Base-by-base conservation (phyloP, 371 early-diverging fungal species). In the Mortierella sp. region DNA sequence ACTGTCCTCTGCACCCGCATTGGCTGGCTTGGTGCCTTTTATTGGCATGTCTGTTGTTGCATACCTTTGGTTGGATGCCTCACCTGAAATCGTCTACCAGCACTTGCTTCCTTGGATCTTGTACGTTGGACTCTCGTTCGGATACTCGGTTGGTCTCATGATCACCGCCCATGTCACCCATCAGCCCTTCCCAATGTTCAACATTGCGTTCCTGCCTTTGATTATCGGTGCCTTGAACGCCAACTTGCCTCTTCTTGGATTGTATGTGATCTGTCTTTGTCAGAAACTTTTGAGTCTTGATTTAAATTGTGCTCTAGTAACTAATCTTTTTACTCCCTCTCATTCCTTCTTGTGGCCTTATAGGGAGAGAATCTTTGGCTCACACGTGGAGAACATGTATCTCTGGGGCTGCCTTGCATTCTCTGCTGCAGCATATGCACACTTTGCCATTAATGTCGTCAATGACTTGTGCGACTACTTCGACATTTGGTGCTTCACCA, bases 121-220 rank as follows among this genome's bases (percentile, higher is more conserved):
- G 32, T 90, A 93, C 64, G 76, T 90, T 39, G 95, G 96, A 2
- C 86, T 94, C 35, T 88, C 92, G 35, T 96, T 97, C 84, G 96
- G 95, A 60, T 92, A 95, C 78, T 93, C 93, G 59, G 95, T 96
- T 60, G 93, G 94, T 28, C 83, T 88, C 47, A 95, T 97, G 86
- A 96, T 97, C 70, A 88, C 94, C 6, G 93, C 95, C 22, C 97
- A 97, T 79, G 96, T 97, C 16, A 90, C 95, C 9, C 92, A 95
- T 45, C 86, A 90, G 45, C 85, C 87, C 9, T 97, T 94, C 88
- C 96, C 96, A 9, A 87, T 86, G 63, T 88, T 91, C 73, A 91
- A 94, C 74, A 61, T 86, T 45, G 83, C 90, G 70, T 85, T 88
- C 62, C 58, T 89, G 8, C 94, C 95, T 32, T 83, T 93, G 58